phyloP scores from a whole-genome alignment of 2,329 filamentous ascomycete species.

The Taxawa tesnikishii region DNA sequence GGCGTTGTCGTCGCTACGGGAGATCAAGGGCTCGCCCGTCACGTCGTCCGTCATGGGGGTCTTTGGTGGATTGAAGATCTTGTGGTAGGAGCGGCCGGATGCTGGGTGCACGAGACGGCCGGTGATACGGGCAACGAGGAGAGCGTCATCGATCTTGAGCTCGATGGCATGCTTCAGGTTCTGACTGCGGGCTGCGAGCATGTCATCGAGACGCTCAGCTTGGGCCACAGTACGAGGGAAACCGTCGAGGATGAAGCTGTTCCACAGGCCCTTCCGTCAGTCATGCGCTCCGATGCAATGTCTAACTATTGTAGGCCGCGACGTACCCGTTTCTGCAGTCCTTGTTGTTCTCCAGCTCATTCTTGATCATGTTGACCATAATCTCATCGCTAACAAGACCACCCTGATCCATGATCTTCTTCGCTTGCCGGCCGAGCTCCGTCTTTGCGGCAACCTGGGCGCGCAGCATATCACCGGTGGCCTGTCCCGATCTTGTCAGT shows the following conservation, averaged over 20 bases:
- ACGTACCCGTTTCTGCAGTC: conserved; percentile 94
- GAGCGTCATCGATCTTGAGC: conserved; percentile 88
- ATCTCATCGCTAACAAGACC: conserved; percentile 97
- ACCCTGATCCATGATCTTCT: conserved; percentile 99
- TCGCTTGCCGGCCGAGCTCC: conserved; percentile 81
- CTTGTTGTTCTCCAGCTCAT: conserved; percentile 82
- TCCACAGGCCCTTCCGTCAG: conserved; percentile 7
- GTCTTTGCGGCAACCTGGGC: conserved; percentile 98
- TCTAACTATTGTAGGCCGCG: conserved; percentile 1
- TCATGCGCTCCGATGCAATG: neutral
- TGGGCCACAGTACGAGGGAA: conserved; percentile 96
- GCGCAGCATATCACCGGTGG: conserved; percentile 97
- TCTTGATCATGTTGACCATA: conserved; percentile 99
- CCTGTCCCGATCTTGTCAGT: conserved; percentile 38
- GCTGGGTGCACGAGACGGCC: conserved; percentile 92
- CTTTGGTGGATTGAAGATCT: conserved; percentile 97
- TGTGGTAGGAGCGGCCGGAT: conserved; percentile 94
- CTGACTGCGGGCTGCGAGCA: conserved; percentile 69
- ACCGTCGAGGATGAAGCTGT: conserved; percentile 93
- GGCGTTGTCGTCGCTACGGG: conserved; percentile 94
- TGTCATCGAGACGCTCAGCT: conserved; percentile 85
- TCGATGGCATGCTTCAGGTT: conserved; percentile 90
- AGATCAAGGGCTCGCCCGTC: conserved; percentile 90
- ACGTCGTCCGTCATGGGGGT: conserved; percentile 87
- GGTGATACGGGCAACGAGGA: conserved; percentile 91